Evolutionary conservation across 345 rosid species (phyloP), one percentile per base, ranked within the genome.

Genomic region (Melastoma malabathricum): DNA sequence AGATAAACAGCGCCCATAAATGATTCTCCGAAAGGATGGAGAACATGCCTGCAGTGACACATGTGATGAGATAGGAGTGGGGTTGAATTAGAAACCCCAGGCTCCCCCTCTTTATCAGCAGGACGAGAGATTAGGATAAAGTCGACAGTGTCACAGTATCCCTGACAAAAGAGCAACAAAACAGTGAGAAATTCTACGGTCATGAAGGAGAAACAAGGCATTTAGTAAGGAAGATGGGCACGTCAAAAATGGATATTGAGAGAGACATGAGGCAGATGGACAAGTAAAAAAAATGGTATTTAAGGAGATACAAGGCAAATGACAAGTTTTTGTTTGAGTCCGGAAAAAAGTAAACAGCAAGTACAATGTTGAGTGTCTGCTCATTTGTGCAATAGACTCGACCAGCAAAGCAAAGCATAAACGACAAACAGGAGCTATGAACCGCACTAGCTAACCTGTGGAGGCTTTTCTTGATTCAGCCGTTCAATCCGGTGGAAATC

Each of bases 401-500:
- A 10, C 23, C 17, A 23, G 55, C 10, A 57, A 51, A 20, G 27
- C 16, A 53, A 18, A 13, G 9, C 17, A 31, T 20, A 51, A 27
- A 10, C 54, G 18, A 12, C 18, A 18, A 51, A 4, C 54, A n/a
- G 15, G 18, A 43, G 31, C 20, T 2, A 6, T 15, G 44, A 45
- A 18, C 18, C n/a, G 22, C 47, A 56, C 38, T 20, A 19, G 62
- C 66, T 53, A 56, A 88, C 99, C 99, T 79, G 76, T 64, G 39
- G 54, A 25, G 77, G 52, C 43, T 58, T 65, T 55, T 72, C 74
- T 29, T 82, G 79, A 54, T 68, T 77, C 56, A 72, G 60, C 68
- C 88, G 79, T 76, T 92, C 97, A 52, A 51, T 63, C 46, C 62
- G 55, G 61, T 92, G 99, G 72, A 88, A 92, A 78, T 67, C 77